Evolutionary conservation across 2,329 filamentous ascomycete genomes (phyloP), one percentile per base, ranked within the genome.

Genomic region (Stagonosporopsis rhizophila): DNA sequence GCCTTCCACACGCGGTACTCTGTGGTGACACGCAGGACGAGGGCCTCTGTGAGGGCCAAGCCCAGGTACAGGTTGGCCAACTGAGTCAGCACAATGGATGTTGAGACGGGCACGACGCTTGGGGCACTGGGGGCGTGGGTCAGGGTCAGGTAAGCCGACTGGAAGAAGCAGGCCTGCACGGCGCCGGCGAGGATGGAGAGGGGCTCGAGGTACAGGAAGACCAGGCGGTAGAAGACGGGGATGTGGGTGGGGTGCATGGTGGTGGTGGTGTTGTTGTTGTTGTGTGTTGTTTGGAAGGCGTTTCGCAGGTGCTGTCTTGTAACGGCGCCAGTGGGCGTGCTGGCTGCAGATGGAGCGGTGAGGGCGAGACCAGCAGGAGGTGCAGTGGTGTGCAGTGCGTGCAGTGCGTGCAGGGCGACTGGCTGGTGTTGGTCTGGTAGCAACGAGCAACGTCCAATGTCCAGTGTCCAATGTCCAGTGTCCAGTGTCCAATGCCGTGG

Each of bases 1-100:
- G 84, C 81, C 62, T 79, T 82, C 90, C 90, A 94, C 54, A 94
- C 89, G 22, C 81, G 80, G 30, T 88, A 69, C 76, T 92, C 87
- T 45, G 79, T 78, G 6, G 90, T 91, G 15, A 84, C 81, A 38
- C 91, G 87, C 61, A 94, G 81, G 12, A 94, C 87, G 22, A 92
- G 77, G 2, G 89, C 89, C 77, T 95, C 90, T 77, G 89, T 91
- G 68, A 94, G 76, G 52, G 89, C 86, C 74, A 93, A 91, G 55
- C 90, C 83, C 35, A 93, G 75, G 77, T 93, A 94, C 60, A 93
- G 80, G 75, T 92, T 93, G 39, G 88, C 89, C 28, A 94, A 83
- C 77, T 94, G 90, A 17, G 87, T 86, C 66, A 93, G 80, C 37
- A 86, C 86, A 56, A 92, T 85, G 9, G 85, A 83, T 1, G 88